These are phyloP conservation scores for Evernia prunastri DNA, from an alignment of 495 filamentous ascomycete species.

Conservation along the genomic window DNA sequence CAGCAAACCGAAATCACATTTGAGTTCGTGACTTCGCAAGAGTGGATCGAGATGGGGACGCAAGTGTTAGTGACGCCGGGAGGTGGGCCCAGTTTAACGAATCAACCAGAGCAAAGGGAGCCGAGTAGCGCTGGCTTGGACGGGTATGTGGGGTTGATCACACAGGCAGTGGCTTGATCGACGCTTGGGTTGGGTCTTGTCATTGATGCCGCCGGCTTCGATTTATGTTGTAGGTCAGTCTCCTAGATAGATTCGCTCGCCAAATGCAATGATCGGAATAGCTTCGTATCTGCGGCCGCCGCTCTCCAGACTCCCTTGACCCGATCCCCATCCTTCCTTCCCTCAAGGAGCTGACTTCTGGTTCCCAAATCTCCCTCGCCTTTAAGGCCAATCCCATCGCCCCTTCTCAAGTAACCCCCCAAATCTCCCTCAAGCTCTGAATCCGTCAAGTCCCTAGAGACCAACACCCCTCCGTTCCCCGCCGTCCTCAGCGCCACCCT, in stretches of 20 bases:
- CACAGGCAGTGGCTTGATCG: constrained; percentile 1
- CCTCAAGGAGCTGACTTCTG: not conserved
- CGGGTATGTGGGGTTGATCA: constrained; percentile 41
- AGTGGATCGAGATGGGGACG: constrained; percentile 80
- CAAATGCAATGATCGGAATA: not conserved
- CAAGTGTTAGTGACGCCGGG: constrained; percentile 68
- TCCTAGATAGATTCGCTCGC: not conserved
- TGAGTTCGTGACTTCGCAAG: constrained; percentile 64
- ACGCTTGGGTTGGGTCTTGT: not conserved
- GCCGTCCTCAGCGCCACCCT: not conserved
- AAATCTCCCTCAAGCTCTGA: not conserved
- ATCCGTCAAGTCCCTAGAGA: not conserved
- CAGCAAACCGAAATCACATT: constrained; percentile 58
- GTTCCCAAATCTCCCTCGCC: too few relatives aligned
- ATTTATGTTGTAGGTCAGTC: not conserved
- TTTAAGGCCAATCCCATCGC: not conserved
- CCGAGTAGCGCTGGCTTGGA: constrained; percentile 35
- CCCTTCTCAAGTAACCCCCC: too few relatives aligned
- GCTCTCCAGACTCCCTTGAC: not conserved
- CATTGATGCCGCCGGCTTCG: not conserved
- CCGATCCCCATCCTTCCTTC: not conserved
- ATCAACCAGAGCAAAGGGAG: constrained; percentile 28
- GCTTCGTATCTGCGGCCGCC: not conserved
- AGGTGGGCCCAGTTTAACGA: constrained; percentile 32
- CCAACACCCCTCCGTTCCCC: not conserved